Conservation (phyloP, 495 filamentous ascomycete species). For the Trichoderma reesei region DNA sequence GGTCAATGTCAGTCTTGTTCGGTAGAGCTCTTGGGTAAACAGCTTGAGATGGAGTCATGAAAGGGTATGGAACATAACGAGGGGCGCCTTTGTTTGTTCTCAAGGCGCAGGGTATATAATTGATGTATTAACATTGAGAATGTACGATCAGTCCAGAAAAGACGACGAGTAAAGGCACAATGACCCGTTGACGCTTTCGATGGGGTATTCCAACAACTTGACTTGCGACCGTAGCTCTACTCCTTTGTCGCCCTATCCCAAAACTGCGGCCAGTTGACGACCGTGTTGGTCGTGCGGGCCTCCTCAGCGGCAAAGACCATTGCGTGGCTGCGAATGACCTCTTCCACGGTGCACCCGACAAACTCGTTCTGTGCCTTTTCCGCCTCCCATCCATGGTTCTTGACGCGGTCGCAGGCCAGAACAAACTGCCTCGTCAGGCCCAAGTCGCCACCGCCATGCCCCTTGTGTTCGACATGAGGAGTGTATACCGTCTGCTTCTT, state of each 20-base stretch:
- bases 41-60: neutral
- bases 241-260: conserved; percentile 40
- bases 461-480: conserved; percentile 43
- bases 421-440: conserved; percentile 76
- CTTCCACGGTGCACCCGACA: conserved; percentile 74
- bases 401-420: conserved; percentile 68
- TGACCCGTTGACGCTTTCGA: no score
- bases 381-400: conserved; percentile 55
- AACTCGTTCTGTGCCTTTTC: conserved; percentile 62
- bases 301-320: conserved; percentile 94
- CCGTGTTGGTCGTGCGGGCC: conserved; percentile 55
- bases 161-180: no score
- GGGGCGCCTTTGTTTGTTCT: neutral
- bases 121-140: no score
- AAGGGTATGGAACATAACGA: neutral
- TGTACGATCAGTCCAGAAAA: no score
- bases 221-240: neutral
- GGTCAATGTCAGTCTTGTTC: neutral
- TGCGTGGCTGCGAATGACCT: conserved; percentile 78
- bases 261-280: conserved; percentile 72
- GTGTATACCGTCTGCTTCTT: conserved; percentile 42
- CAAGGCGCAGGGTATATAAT: neutral
- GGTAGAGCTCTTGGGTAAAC: neutral
- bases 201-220: no score
- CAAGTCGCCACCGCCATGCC: conserved; percentile 82